phyloP scores from a whole-genome alignment of 2,329 filamentous ascomycete species.

The Diaporthe sp. region DNA sequence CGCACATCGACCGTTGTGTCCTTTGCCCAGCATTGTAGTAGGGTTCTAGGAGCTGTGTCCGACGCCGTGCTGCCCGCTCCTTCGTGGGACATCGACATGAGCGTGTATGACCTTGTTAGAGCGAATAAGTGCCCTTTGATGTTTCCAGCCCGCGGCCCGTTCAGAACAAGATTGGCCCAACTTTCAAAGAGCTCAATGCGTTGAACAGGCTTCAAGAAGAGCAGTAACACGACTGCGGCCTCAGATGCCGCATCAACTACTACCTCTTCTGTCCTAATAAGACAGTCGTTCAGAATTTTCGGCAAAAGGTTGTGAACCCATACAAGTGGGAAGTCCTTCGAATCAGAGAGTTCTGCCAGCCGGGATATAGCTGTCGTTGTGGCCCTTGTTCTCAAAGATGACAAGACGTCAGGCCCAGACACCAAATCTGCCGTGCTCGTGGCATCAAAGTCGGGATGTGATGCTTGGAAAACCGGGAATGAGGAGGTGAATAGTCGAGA shows the following conservation, averaged over 20 bases:
- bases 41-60: slow-evolving; percentile 54
- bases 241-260: slow-evolving; percentile 62
- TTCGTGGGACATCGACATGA: slow-evolving; percentile 46
- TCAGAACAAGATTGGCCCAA: slow-evolving; percentile 61
- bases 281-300: slow-evolving; percentile 57
- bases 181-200: slow-evolving; percentile 55
- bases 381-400: neutral
- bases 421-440: slow-evolving; percentile 41
- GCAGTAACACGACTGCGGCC: slow-evolving; percentile 63
- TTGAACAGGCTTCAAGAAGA: slow-evolving; percentile 54
- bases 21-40: slow-evolving; percentile 65
- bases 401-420: slow-evolving; percentile 43
- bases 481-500: slow-evolving; percentile 69
- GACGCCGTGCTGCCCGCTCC: slow-evolving; percentile 42
- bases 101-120: slow-evolving; percentile 62
- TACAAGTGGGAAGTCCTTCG: neutral
- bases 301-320: slow-evolving; percentile 42
- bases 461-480: slow-evolving; percentile 61
- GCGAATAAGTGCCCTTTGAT: slow-evolving; percentile 67
- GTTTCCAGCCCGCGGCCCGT: slow-evolving; percentile 51
- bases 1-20: slow-evolving; percentile 65
- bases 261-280: slow-evolving; percentile 64
- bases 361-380: slow-evolving; percentile 6
- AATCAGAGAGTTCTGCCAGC: neutral
- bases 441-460: slow-evolving; percentile 41